These are phyloP conservation scores for Inonotus obliquus DNA, from an alignment of 1,284 basidiomycete genomes.

Conservation along the genomic window DNA sequence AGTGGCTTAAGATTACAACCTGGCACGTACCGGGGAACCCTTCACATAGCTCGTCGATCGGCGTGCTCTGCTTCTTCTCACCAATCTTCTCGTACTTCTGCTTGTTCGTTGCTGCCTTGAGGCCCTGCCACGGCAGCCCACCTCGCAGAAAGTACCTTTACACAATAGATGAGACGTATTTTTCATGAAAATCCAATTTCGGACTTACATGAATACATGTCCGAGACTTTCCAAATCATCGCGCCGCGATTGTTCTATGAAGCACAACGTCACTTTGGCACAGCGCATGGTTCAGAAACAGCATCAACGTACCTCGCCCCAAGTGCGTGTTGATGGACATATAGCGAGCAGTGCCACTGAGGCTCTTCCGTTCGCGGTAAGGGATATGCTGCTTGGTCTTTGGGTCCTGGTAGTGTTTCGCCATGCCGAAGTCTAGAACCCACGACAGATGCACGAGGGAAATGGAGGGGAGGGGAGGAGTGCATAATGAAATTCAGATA, in stretches of 20 bases:
- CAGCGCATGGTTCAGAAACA: not conserved
- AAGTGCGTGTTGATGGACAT: slow-evolving; percentile 99
- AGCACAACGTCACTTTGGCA: not conserved
- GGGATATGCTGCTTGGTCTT: slow-evolving; percentile 98
- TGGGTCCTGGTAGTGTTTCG: slow-evolving; percentile 98
- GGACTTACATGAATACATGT: slow-evolving; percentile 83
- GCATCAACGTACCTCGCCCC: slow-evolving; percentile 68
- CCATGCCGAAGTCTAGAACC: slow-evolving; percentile 89
- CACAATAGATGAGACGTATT: not conserved
- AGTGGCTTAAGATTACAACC: not conserved
- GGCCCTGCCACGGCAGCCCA: slow-evolving; percentile 91
- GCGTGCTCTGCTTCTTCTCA: slow-evolving; percentile 95
- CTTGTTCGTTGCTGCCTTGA: slow-evolving; percentile 95
- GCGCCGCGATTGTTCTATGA: slow-evolving; percentile 69
- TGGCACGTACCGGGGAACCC: slow-evolving; percentile 85
- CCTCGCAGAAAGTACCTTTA: slow-evolving; percentile 81
- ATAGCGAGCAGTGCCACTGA: slow-evolving; percentile 96
- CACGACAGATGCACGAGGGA: slow-evolving; percentile 9
- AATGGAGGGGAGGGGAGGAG: not conserved
- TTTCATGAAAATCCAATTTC: not conserved
- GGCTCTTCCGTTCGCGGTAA: slow-evolving; percentile 96
- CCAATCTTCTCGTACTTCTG: slow-evolving; percentile 98
- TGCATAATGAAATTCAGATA: slow-evolving; percentile 4
- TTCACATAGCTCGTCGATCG: slow-evolving; percentile 91
- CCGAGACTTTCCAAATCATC: slow-evolving; percentile 94